Conservation (phyloP, 192 early-diverging fungal species). For the Backusella tarrabulga region DNA sequence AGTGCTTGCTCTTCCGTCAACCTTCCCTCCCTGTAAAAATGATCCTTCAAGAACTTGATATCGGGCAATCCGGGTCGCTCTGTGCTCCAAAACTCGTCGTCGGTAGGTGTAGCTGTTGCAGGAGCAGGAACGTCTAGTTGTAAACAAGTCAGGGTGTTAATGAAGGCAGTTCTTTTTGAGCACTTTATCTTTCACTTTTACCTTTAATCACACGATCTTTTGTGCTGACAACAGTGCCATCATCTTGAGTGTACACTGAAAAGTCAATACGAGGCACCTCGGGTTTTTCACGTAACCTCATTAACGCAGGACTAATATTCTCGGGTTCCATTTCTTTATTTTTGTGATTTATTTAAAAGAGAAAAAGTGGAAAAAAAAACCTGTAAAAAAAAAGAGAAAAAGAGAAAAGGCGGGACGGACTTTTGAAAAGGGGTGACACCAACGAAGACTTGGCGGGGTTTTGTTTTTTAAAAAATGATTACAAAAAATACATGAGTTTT, state of each 20-base stretch:
- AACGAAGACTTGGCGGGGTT: not conserved
- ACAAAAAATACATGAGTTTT: not conserved
- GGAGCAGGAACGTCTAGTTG: slow-evolving; percentile 54
- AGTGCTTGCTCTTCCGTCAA: slow-evolving; percentile 91
- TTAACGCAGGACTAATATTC: slow-evolving; percentile 27
- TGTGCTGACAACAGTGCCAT: slow-evolving; percentile 72
- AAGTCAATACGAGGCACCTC: slow-evolving; percentile 71
- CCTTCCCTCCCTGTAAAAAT: slow-evolving; percentile 92
- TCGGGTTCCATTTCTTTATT: not conserved
- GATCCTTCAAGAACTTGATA: slow-evolving; percentile 81
- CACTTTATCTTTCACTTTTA: slow-evolving; percentile 23
- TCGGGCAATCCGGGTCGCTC: slow-evolving; percentile 69
- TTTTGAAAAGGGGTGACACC: slow-evolving; percentile 3
- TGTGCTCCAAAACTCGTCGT: slow-evolving; percentile 54
- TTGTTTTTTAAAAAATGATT: not conserved
- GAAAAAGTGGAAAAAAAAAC: not conserved
- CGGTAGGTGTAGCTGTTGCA: slow-evolving; percentile 44
- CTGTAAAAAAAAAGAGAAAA: not conserved
- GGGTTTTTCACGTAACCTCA: slow-evolving; percentile 39
- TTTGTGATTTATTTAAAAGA: not conserved
- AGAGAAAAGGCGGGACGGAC: not conserved
- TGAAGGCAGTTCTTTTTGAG: not conserved
- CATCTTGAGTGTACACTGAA: slow-evolving; percentile 71
- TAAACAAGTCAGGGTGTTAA: not conserved
- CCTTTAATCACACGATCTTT: slow-evolving; percentile 78